phyloP scores from a whole-genome alignment of 2,329 filamentous ascomycete species.

The Zasmidium angulare region DNA sequence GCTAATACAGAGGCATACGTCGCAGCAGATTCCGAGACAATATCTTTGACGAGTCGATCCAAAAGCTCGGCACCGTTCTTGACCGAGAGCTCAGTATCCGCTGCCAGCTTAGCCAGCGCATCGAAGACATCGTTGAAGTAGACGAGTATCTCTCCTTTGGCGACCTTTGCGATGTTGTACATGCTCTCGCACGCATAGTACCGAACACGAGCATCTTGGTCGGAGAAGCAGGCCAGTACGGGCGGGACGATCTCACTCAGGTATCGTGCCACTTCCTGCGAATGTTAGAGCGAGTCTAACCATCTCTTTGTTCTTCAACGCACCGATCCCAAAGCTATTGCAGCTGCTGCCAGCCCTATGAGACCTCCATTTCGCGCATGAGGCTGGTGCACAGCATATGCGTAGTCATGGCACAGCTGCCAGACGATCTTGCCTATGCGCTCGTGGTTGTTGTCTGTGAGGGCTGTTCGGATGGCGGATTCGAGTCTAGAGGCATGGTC shows the following conservation, averaged over 20 bases:
- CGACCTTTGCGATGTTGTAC: constrained; percentile 99
- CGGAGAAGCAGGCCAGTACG: constrained; percentile 93
- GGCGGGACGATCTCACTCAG: constrained; percentile 92
- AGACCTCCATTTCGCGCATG: constrained; percentile 95
- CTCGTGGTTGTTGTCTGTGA: constrained; percentile 72
- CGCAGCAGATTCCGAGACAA: constrained; percentile 90
- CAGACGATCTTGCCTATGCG: constrained; percentile 85
- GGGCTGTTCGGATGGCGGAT: constrained; percentile 81
- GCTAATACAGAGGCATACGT: constrained; percentile 88
- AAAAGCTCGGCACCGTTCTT: constrained; percentile 97
- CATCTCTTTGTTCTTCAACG: constrained; percentile 35
- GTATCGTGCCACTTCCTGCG: constrained; percentile 85
- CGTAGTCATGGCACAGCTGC: constrained; percentile 96
- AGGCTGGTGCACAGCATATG: constrained; percentile 94
- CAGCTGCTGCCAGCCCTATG: constrained; percentile 91
- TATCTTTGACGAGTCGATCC: constrained; percentile 92
- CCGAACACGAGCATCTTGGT: constrained; percentile 93
- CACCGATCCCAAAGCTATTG: constrained; percentile 90
- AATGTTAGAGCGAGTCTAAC: constrained; percentile 16
- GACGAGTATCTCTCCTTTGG: constrained; percentile 92
- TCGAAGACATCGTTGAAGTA: constrained; percentile 99
- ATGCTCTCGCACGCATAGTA: constrained; percentile 99
- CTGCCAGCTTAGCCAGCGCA: constrained; percentile 91
- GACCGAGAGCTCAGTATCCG: constrained; percentile 92
- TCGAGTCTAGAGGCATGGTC: constrained; percentile 65